A percentile compares a stretch with the other conserved stretches of the same genome.
Conservation (phyloP, 2,329 filamentous ascomycete genomes). For the Teratosphaeria gauchensis region DNA sequence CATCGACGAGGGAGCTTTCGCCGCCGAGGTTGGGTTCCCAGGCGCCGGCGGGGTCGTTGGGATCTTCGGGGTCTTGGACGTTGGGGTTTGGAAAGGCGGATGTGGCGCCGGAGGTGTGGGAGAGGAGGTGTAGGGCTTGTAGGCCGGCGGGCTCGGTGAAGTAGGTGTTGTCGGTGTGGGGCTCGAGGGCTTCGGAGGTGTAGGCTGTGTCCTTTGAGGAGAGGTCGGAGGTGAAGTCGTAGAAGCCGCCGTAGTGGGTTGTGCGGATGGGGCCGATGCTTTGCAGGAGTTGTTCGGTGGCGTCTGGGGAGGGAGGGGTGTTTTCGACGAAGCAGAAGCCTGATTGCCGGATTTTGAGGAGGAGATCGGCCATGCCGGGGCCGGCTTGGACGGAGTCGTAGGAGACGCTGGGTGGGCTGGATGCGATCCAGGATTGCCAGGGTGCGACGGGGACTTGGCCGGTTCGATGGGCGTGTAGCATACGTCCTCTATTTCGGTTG, state of each 20-base stretch:
- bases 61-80: not conserved
- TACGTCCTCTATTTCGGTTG: conserved; percentile 4
- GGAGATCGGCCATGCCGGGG: conserved; percentile 16
- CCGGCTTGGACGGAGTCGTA: conserved; percentile 10
- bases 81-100: conserved; percentile 61
- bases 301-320: conserved; percentile 58
- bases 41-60: not conserved
- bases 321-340: conserved; percentile 71
- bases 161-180: conserved; percentile 93
- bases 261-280: conserved; percentile 77
- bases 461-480: conserved; percentile 9
- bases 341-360: conserved; percentile 36
- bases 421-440: conserved; percentile 18
- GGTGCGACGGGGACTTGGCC: conserved; percentile 9
- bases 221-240: conserved; percentile 83
- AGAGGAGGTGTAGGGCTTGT: conserved; percentile 86
- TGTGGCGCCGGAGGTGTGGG: conserved; percentile 57
- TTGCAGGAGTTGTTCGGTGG: conserved; percentile 65
- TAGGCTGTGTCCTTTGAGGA: conserved; percentile 62
- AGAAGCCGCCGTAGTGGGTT: conserved; percentile 82
- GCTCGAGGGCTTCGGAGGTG: conserved; percentile 69
- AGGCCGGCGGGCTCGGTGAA: conserved; percentile 87
- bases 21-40: conserved; percentile 52
- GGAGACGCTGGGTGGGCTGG: conserved; percentile 17
- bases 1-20: conserved; percentile 73